Evolutionary conservation across 108 stramenopile genomes (phyloP), one percentile per base, ranked within the genome.

Genomic region (Conticribra weissflogii): DNA sequence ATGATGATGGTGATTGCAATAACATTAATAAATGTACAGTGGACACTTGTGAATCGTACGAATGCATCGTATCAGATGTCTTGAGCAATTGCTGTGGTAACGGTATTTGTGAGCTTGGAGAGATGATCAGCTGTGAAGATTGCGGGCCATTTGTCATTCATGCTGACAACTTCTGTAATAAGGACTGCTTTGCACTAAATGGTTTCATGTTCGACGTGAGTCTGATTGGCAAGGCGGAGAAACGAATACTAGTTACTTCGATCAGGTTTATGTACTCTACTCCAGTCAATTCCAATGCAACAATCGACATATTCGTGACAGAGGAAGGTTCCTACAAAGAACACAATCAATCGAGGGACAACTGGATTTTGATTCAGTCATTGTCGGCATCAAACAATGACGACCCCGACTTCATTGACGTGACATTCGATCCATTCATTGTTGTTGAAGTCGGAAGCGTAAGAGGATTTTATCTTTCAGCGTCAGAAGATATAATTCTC

Each of bases 41-140:
- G 17, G 75, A 76, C 23, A 4, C 36, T 25, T 76, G 75, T 46
- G 45, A 54, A 3, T 3, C 46, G 16, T 48, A 57, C 30, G 29
- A 56, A n/a, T 70, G 75, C 31, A 25, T 45, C 3, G 63, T 71
- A 9, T 50, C 60, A 0, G 48, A 76, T 8, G 48, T 21, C 23
- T n/a, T 63, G 19, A 22, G 3, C n/a, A 48, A 76, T 48, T 76
- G 75, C 24, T 76, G 75, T 47, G 75, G 75, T 17, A 76, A 76
- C 50, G 50, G 52, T 48, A 12, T 71, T 7, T 76, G 75, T n/a
- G 75, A 76, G 31, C 16, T 50, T 17, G 75, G 75, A 15, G 75
- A 76, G 23, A 27, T 29, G 0, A 28, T 25, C 7, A 31, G 8
- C 44, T 25, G 33, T 33, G 62, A 4, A 28, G 75, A 76, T 48